These are phyloP conservation scores for Stromatinia cepivora DNA, from an alignment of 2,329 filamentous ascomycete species.

Conservation along the genomic window DNA sequence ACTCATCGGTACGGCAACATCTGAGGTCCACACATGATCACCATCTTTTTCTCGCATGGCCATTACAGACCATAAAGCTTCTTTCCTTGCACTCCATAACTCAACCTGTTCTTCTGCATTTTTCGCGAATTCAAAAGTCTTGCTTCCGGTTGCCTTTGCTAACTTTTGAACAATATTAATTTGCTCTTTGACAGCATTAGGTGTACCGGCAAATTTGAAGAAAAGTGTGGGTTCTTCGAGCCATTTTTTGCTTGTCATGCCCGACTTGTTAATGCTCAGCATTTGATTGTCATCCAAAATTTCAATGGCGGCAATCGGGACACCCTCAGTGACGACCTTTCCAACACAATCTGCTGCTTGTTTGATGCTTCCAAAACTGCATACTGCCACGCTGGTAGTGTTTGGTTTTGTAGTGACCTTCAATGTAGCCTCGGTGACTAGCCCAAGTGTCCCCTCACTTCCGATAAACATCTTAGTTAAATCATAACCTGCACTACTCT, in stretches of 20 bases:
- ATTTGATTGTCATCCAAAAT: slow-evolving; percentile 93
- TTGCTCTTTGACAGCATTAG: slow-evolving; percentile 74
- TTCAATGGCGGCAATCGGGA: slow-evolving; percentile 89
- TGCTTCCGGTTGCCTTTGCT: slow-evolving; percentile 60
- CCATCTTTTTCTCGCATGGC: slow-evolving; percentile 58
- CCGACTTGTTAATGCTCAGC: slow-evolving; percentile 64
- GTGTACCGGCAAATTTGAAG: slow-evolving; percentile 79
- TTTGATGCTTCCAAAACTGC: slow-evolving; percentile 55
- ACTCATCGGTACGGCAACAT: slow-evolving; percentile 81
- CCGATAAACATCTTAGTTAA: slow-evolving; percentile 87
- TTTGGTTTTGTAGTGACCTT: slow-evolving; percentile 82
- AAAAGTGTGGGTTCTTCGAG: slow-evolving; percentile 74
- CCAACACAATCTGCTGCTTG: slow-evolving; percentile 64
- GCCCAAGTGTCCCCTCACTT: slow-evolving; percentile 85
- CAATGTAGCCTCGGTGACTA: slow-evolving; percentile 87
- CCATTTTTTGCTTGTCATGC: slow-evolving; percentile 67
- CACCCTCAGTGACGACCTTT: slow-evolving; percentile 74
- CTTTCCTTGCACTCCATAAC: slow-evolving; percentile 81
- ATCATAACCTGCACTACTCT: slow-evolving; percentile 90
- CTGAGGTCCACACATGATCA: slow-evolving; percentile 82
- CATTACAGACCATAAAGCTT: slow-evolving; percentile 80
- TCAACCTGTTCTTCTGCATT: slow-evolving; percentile 69
- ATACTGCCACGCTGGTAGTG: slow-evolving; percentile 76
- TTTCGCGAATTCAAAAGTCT: slow-evolving; percentile 76
- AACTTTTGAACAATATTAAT: slow-evolving; percentile 65